Percentiles rank a stretch among this genome's conserved stretches.
These are phyloP conservation scores for Cornus kousa DNA, from an alignment of 148 eudicot species.

Conservation along the genomic window DNA sequence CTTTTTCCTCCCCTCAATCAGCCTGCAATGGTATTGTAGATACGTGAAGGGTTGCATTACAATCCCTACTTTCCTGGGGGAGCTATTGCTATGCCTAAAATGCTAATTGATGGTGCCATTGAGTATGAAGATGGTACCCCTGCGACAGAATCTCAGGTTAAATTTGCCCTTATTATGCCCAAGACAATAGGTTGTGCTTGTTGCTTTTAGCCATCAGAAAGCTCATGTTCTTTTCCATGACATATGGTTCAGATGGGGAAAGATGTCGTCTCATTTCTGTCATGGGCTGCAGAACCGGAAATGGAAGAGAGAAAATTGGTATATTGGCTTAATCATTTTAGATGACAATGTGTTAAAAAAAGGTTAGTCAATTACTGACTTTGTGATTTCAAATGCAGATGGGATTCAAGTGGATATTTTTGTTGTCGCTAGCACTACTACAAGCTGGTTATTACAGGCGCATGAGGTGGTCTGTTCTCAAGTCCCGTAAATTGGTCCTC, in stretches of 20 bases:
- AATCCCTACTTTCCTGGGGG: slow-evolving; percentile 99
- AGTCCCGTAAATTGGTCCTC: slow-evolving; percentile 85
- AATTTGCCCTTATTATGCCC: not conserved
- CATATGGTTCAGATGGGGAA: slow-evolving; percentile 83
- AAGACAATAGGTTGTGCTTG: not conserved
- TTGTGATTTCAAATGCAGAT: slow-evolving; percentile 46
- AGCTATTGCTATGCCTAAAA: slow-evolving; percentile 98
- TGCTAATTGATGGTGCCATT: slow-evolving; percentile 94
- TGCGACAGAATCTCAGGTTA: slow-evolving; percentile 94
- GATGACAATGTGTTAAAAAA: not conserved
- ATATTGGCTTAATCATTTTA: not conserved
- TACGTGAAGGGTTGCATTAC: slow-evolving; percentile 89
- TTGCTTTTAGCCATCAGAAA: not conserved
- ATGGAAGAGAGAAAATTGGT: slow-evolving; percentile 99
- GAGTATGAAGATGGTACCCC: slow-evolving; percentile 97
- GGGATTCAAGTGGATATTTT: slow-evolving; percentile 99
- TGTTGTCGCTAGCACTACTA: slow-evolving; percentile 86
- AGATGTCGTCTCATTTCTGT: slow-evolving; percentile 75
- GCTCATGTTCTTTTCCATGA: not conserved
- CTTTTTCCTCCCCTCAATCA: not conserved
- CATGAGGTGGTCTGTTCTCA: slow-evolving; percentile 91
- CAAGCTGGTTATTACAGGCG: slow-evolving; percentile 98
- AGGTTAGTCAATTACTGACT: not conserved
- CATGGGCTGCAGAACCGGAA: slow-evolving; percentile 99
- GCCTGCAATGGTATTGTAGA: slow-evolving; percentile 31